These are phyloP conservation scores for Russula ochroleuca DNA, from an alignment of 768 basidiomycete species.

Conservation along the genomic window DNA sequence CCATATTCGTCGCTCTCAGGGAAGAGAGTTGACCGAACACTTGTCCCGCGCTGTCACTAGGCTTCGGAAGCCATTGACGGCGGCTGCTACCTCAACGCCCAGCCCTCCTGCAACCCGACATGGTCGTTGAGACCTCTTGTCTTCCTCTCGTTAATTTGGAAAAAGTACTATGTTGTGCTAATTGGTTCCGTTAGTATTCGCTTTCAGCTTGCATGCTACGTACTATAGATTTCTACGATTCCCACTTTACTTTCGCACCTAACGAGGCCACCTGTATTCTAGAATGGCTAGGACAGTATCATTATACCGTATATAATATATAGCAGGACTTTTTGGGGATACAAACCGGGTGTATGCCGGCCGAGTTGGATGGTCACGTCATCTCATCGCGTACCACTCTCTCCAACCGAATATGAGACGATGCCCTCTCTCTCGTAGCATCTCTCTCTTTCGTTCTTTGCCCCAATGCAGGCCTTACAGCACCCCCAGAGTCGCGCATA, in stretches of 20 bases:
- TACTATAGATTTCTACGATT: slow-evolving; percentile 4
- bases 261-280: slow-evolving; percentile 15
- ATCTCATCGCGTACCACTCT: neutral
- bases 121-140: slow-evolving; percentile 26
- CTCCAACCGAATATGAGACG: slow-evolving; percentile 18
- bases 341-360: neutral
- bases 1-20: slow-evolving; percentile 28
- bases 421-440: slow-evolving; percentile 10
- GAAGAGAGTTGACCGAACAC: slow-evolving; percentile 34
- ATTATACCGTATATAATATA: slow-evolving; percentile 22
- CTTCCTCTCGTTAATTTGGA: neutral
- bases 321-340: neutral
- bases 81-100: slow-evolving; percentile 19
- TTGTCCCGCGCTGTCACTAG: slow-evolving; percentile 39
- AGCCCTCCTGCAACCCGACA: slow-evolving; percentile 18
- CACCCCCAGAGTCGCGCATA: slow-evolving; percentile 20
- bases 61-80: slow-evolving; percentile 33
- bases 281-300: slow-evolving; percentile 19
- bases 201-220: slow-evolving; percentile 8
- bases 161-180: slow-evolving; percentile 21
- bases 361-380: neutral
- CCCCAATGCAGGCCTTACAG: slow-evolving; percentile 12
- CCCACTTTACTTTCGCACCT: neutral
- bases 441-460: slow-evolving; percentile 3
- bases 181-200: slow-evolving; percentile 5